These are phyloP conservation scores for Hypoxylon sp. DNA, from an alignment of 2,329 filamentous ascomycete species.

Conservation along the genomic window DNA sequence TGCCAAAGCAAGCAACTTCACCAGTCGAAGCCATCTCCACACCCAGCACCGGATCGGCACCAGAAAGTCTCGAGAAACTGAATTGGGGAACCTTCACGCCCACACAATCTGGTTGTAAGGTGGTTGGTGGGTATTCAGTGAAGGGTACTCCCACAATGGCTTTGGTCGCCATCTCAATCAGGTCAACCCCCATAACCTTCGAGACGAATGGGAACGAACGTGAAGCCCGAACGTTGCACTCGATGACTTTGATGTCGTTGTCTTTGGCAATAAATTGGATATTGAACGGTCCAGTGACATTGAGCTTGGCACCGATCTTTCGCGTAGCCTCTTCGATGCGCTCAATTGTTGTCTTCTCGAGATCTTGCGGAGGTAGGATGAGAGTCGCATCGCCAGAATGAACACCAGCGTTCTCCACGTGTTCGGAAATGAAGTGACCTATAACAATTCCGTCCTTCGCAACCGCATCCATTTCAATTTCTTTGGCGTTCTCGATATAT, in stretches of 20 bases:
- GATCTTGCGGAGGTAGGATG: conserved; percentile 92
- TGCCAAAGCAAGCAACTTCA: conserved; percentile 95
- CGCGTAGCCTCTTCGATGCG: conserved; percentile 94
- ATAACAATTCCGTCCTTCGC: conserved; percentile 88
- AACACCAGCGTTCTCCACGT: conserved; percentile 98
- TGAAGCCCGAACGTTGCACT: conserved; percentile 97
- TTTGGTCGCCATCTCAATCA: conserved; percentile 98
- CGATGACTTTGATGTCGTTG: conserved; percentile 99
- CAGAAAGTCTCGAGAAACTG: conserved; percentile 96
- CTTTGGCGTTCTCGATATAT: conserved; percentile 99
- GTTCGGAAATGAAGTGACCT: conserved; percentile 97
- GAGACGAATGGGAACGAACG: conserved; percentile 98
- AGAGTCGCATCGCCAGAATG: conserved; percentile 98
- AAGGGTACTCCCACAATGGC: conserved; percentile 90
- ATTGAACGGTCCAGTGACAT: conserved; percentile 96
- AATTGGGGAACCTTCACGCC: conserved; percentile 99
- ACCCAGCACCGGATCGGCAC: conserved; percentile 93
- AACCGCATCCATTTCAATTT: conserved; percentile 99
- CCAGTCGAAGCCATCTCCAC: conserved; percentile 99
- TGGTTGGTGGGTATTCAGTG: conserved; percentile 79
- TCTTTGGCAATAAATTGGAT: conserved; percentile 99
- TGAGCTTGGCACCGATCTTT: conserved; percentile 93
- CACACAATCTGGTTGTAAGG: conserved; percentile 81
- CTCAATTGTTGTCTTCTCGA: conserved; percentile 85
- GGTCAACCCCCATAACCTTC: conserved; percentile 96